A percentile compares a stretch with the other conserved stretches of the same genome.
Evolutionary conservation across 169 alveolate species (phyloP).

Genomic region (Amoebophrya sp.): DNA sequence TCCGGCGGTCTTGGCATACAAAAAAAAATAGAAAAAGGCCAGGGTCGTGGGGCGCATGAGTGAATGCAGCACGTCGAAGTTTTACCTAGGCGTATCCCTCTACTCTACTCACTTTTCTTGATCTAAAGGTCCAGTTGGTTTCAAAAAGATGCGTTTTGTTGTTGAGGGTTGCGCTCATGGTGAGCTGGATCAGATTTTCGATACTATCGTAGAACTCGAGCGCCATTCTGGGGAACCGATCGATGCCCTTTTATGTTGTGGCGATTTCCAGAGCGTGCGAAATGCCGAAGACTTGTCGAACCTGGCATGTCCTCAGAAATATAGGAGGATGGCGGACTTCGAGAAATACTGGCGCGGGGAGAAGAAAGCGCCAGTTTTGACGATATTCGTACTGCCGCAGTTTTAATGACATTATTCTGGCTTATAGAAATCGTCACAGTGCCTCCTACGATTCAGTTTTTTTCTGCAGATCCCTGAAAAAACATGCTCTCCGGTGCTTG

Average conservation of each 20-base stretch:
- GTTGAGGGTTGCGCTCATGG: neutral
- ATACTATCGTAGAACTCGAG: neutral
- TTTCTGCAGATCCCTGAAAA: no score
- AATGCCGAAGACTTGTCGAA: neutral
- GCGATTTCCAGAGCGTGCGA: neutral
- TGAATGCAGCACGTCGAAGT: no score
- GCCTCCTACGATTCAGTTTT: no score
- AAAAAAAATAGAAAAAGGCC: no score
- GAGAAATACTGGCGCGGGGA: neutral
- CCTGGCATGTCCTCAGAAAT: neutral
- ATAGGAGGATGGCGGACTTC: neutral
- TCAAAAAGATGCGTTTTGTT: neutral
- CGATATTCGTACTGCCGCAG: neutral
- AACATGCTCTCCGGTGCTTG: no score
- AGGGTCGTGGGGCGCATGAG: no score
- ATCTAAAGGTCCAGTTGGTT: no score
- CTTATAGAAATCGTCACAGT: no score
- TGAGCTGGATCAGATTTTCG: neutral
- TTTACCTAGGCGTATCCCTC: no score
- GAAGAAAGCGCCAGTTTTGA: neutral
- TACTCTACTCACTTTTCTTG: no score
- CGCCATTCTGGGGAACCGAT: neutral
- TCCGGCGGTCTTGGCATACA: no score
- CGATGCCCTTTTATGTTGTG: neutral
- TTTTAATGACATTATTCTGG: no score